Percentiles rank a stretch among this genome's conserved stretches.
phyloP scores from a whole-genome alignment of 2,329 filamentous ascomycete genomes.

The Diaporthe citrichinensis region DNA sequence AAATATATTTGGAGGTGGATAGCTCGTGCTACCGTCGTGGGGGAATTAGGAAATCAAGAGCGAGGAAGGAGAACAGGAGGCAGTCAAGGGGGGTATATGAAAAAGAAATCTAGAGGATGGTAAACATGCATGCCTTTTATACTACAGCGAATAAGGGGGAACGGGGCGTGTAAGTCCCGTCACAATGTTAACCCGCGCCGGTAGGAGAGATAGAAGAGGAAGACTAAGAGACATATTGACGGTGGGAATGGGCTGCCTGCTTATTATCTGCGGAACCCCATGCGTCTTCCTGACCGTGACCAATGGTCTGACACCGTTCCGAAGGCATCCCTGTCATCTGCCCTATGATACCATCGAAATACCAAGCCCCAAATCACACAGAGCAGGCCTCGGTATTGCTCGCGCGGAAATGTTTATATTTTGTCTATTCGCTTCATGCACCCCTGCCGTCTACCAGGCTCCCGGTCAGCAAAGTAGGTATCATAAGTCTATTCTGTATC shows the following conservation, averaged over 20 bases:
- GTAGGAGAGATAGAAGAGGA: background rate
- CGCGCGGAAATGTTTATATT: conserved; percentile 8
- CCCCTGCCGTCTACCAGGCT: conserved; percentile 32
- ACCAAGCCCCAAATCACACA: background rate
- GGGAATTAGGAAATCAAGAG: background rate
- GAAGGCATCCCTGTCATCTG: conserved; percentile 10
- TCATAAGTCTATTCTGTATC: conserved; percentile 34
- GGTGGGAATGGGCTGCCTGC: conserved; percentile 11
- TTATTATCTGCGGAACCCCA: background rate
- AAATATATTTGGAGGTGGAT: background rate
- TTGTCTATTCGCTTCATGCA: background rate
- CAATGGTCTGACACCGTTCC: conserved; percentile 38
- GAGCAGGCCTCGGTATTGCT: background rate
- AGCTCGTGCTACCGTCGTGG: background rate
- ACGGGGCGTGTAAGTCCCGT: conserved; percentile 1
- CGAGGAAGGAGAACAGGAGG: background rate
- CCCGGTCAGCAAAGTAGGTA: conserved; percentile 40
- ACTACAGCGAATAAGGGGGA: background rate
- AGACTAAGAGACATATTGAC: background rate
- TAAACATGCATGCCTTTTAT: background rate
- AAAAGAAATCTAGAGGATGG: background rate
- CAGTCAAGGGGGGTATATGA: background rate
- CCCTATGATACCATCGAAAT: background rate
- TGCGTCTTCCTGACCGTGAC: conserved; percentile 14
- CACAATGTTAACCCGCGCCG: conserved; percentile 27